Base-by-base conservation (phyloP, 306 rosid genomes). In the Quercus rubra region DNA sequence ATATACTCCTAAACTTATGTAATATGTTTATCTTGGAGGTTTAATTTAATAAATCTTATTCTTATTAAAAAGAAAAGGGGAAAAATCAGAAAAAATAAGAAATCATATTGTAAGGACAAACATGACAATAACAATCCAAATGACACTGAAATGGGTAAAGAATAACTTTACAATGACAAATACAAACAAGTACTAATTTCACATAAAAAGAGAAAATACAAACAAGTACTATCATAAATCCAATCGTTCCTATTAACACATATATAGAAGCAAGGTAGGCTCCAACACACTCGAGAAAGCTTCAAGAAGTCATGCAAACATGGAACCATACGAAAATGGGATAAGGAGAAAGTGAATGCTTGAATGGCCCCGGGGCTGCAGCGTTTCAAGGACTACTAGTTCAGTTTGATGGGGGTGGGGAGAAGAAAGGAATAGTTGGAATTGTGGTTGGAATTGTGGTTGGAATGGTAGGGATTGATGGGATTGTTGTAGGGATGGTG, bases 401-500 rank as follows among this genome's bases (percentile, higher is more conserved):
- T 77, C 33, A 85, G 4, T 85, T 77, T 77, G 85, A 82, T 30
- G 82, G 76, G 18, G 80, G 82, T 30, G 85, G 78, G 43, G 78
- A 55, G 75, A 55, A 74, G 63, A 59, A 67, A 54, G 78, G 76
- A 17, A 61, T 63, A 31, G 67, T 38, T 55, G 82, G 85, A 51
- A 82, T 64, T 64, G 82, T 66, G 35, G 67, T 38, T 55, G 82
- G 85, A 51, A 82, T 64, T 64, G 82, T 66, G 35, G 71, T 70
- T 43, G 70, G 59, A 70, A 68, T 70, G 28, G 35, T 17, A 67
- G 70, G 70, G 7, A 64, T 64, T 4, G 85, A 52, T 10, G 61
- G 76, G 74, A 70, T 56, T 72, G 75, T 55, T 19, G 75, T 43
- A 54, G 85, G 73, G 43, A 78, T 3, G 69, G 74, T 31, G 27